Evolutionary conservation across 371 early-diverging fungal species (phyloP).

Genomic region (Mortierella sp.): DNA sequence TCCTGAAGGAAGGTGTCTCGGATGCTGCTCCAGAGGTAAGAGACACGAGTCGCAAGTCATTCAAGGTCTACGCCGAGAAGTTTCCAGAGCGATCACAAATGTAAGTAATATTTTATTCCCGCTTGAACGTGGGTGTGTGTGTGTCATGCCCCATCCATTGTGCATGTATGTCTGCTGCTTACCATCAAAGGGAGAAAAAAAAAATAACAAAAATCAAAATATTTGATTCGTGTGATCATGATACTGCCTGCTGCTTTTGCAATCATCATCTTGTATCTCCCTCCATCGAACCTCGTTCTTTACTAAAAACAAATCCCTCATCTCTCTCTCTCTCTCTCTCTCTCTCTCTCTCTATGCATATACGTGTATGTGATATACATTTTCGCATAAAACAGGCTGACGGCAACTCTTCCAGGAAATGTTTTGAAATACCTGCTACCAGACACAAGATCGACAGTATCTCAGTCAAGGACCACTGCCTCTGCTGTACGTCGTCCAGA

Average conservation of each 20-base stretch:
- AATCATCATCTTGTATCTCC: too few relatives aligned
- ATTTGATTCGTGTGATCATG: not conserved
- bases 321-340: not conserved
- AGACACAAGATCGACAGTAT: conserved; percentile 31
- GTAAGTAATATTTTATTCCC: conserved; percentile 27
- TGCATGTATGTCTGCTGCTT: not conserved
- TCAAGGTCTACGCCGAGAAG: conserved; percentile 59
- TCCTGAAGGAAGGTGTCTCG: conserved; percentile 61
- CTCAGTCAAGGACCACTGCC: conserved; percentile 4
- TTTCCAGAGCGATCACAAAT: conserved; percentile 57
- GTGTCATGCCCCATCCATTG: not conserved
- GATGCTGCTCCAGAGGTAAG: conserved; percentile 68
- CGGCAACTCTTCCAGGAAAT: conserved; percentile 34
- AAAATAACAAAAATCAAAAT: too few relatives aligned
- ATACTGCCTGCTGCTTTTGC: not conserved
- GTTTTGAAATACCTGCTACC: conserved; percentile 53
- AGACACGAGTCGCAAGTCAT: conserved; percentile 58
- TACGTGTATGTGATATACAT: not conserved
- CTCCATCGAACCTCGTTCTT: too few relatives aligned
- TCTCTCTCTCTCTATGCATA: too few relatives aligned
- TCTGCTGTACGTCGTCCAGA: conserved; percentile 19
- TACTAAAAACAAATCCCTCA: not conserved
- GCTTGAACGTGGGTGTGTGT: not conserved
- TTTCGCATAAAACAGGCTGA: conserved; percentile 20
- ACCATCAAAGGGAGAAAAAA: not conserved